A percentile compares a stretch with the other conserved stretches of the same genome.
phyloP scores from a whole-genome alignment of 2,329 filamentous ascomycete genomes.

The Fusarium nisikadoi region DNA sequence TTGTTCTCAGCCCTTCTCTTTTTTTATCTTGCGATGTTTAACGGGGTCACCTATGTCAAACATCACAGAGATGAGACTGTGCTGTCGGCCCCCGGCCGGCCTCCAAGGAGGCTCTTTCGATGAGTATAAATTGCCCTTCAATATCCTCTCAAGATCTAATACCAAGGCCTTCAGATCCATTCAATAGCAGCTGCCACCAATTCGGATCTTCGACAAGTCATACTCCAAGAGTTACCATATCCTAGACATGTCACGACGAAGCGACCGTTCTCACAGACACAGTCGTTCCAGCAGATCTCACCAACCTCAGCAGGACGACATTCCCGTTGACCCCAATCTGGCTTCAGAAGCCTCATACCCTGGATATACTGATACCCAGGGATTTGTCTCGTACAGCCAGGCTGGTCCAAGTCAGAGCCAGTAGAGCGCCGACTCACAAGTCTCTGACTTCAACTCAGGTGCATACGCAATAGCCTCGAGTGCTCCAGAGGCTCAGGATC shows the following conservation, averaged over 20 bases:
- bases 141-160: not conserved
- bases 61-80: not conserved
- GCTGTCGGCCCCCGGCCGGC: slow-evolving; percentile 16
- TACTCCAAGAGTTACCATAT: not conserved
- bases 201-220: fast-evolving
- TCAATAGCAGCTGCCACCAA: too few species aligned
- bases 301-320: slow-evolving; percentile 20
- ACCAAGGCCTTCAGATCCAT: not conserved
- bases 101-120: not conserved
- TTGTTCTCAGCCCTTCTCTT: not conserved
- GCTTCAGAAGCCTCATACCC: not conserved
- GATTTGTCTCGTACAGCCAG: slow-evolving; percentile 7
- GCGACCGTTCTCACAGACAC: slow-evolving; percentile 18
- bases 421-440: slow-evolving; percentile 31
- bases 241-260: slow-evolving; percentile 31
- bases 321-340: slow-evolving; percentile 20
- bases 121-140: not conserved
- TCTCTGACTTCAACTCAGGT: slow-evolving; percentile 17
- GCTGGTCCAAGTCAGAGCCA: slow-evolving; percentile 34
- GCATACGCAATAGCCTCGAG: slow-evolving; percentile 5
- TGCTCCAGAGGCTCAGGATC: slow-evolving; percentile 27
- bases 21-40: not conserved
- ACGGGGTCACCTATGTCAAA: not conserved
- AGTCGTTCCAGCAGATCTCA: slow-evolving; percentile 17
- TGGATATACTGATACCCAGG: not conserved